Evolutionary conservation across 148 eudicot species (phyloP), one percentile per base, ranked within the genome.

Genomic region (Pharnaceum exiguum): DNA sequence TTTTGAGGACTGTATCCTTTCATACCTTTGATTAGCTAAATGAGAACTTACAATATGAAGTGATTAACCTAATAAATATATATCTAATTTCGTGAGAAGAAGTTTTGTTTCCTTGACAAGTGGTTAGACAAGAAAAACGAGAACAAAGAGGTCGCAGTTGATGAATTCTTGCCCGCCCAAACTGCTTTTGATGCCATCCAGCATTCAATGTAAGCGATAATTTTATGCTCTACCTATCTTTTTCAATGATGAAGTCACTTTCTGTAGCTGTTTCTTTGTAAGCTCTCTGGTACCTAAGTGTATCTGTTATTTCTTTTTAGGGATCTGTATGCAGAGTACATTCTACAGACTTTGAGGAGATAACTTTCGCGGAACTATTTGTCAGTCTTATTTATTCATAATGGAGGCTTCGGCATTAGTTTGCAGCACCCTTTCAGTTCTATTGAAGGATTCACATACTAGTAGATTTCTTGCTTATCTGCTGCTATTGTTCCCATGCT

Each of bases 1-100:
- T 66, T 89, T 89, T 30, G 94, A 89, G 70, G 93, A 89, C 47
- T 89, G 96, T 88, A 84, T 80, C 82, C 87, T 80, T 67, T 59
- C 10, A n/a, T n/a, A n/a, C n/a, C n/a, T n/a, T n/a, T n/a, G n/a
- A n/a, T n/a, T n/a, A n/a, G n/a, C n/a, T n/a, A 79, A 84, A 83
- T 48, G 90, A 80, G 75, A 83, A 80, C 73, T 77, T 81, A 63
- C 81, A 81, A 63, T 84, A 81, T 12, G 84, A 79, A 9, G 84
- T 76, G 33, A n/a, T n/a, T n/a, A n/a, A n/a, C n/a, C n/a, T n/a
- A n/a, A n/a, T n/a, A n/a, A n/a, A n/a, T n/a, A n/a, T n/a, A n/a
- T n/a, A n/a, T n/a, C n/a, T n/a, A n/a, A n/a, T n/a, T n/a, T n/a
- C n/a, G n/a, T n/a, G n/a, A n/a, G n/a, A n/a, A n/a, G n/a, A n/a